A percentile compares a stretch with the other conserved stretches of the same genome.
Evolutionary conservation across 2,329 filamentous ascomycete species (phyloP).

Genomic region (Fusarium sp.): DNA sequence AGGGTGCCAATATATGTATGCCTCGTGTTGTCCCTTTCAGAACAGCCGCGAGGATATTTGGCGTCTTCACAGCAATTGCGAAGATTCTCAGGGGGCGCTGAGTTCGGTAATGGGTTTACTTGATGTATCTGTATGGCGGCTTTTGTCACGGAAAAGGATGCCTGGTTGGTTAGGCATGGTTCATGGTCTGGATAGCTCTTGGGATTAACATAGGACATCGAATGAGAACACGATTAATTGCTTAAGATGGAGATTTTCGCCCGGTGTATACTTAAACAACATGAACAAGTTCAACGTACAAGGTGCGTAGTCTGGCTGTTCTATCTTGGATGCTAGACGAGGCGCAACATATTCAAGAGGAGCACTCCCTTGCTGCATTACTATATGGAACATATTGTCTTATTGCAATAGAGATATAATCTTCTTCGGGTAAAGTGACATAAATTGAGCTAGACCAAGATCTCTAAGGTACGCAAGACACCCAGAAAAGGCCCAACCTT

Average conservation of each 20-base stretch:
- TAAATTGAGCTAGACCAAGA: not conserved
- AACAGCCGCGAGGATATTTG: no score
- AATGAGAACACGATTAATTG: constrained; percentile 33
- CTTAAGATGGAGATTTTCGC: not conserved
- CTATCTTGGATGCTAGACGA: no score
- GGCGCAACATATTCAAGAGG: no score
- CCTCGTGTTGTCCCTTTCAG: no score
- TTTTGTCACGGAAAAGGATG: constrained; percentile 26
- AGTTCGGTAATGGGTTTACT: not conserved
- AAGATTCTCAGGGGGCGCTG: not conserved
- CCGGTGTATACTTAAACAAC: not conserved
- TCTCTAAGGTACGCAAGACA: not conserved
- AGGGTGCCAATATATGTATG: no score
- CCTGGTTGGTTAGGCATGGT: constrained; percentile 4
- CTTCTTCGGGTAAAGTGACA: not conserved
- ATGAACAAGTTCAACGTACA: not conserved
- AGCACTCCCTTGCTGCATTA: no score
- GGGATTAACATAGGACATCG: constrained; percentile 19
- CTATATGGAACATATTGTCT: not conserved
- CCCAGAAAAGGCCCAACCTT: no score
- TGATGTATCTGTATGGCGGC: not conserved
- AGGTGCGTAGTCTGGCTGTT: no score
- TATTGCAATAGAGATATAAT: no score
- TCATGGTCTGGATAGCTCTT: constrained; percentile 20
- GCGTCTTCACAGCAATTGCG: not conserved